Base-by-base conservation (phyloP, 2,329 filamentous ascomycete species). In the Penicillium paneum region DNA sequence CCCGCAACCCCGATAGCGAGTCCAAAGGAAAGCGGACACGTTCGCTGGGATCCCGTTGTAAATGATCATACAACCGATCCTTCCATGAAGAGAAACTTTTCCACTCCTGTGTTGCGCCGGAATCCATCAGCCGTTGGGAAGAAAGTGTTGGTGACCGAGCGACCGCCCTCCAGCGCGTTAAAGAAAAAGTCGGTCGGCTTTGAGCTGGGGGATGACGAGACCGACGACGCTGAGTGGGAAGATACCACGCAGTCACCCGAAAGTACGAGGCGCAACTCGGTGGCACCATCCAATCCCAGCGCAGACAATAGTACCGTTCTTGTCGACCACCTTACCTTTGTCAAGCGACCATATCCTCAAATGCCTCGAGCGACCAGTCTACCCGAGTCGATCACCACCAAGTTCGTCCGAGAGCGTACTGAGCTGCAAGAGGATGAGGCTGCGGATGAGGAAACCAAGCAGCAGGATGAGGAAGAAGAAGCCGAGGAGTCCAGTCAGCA, bases 161-260 rank as follows among this genome's bases (percentile, higher is more conserved):
- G 69, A 15, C 68, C 70, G 12, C 61, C 63, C 26, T 63, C 67
- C 17, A 72, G 70, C 48, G 63, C 67, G n/a, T 70, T 70, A 34
- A 73, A 71, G 62, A 76, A 76, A 67, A 78, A 77, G 60, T 69
- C 73, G n/a, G 74, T 77, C 49, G 75, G 76, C 15, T 78, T 78
- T 58, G 73, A 78, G 55, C 61, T 79, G 36, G 76, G 68, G 5
- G 74, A 73, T 52, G 73, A 74, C 15, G 73, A 74, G 35, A 73
- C 71, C 50, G 74, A 76, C 57, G 76, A 78, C 56, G 74, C 66
- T 55, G 76, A 78, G 58, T 78, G 76, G 76, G 76, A 78, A 57
- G 76, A 79, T 62, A 77, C 74, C 26, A 77, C 76, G 21, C 74
- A 77, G 57, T 79, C 76, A 17, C 75, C 76, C 31, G 75, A 77